These are phyloP conservation scores for Capillidium heterosporum DNA, from an alignment of 371 early-diverging fungal genomes.

Conservation along the genomic window DNA sequence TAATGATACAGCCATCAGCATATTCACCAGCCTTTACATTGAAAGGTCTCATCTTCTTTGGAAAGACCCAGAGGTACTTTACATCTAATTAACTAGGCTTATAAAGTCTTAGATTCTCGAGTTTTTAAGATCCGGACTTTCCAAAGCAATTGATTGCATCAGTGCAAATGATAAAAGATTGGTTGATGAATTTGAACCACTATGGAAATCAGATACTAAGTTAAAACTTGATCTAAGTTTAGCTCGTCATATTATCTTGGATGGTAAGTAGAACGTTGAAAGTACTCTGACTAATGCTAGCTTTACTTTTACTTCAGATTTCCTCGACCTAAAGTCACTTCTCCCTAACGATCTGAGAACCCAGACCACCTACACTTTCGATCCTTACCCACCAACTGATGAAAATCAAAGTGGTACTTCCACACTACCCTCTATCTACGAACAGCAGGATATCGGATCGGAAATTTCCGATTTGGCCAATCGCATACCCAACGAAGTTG, in stretches of 20 bases:
- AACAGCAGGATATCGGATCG: too few species aligned
- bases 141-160: neutral
- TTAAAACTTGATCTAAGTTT: neutral
- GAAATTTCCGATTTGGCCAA: too few species aligned
- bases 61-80: too few species aligned
- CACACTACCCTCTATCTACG: too few species aligned
- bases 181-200: neutral
- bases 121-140: too few species aligned
- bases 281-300: neutral
- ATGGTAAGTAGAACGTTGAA: neutral
- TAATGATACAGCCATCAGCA: too few species aligned
- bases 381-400: neutral
- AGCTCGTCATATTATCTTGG: neutral
- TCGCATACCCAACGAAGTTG: too few species aligned
- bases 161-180: neutral
- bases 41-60: too few species aligned
- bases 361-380: neutral
- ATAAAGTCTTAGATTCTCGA: too few species aligned
- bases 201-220: neutral
- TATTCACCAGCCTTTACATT: too few species aligned
- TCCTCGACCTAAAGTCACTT: neutral
- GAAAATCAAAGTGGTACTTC: too few species aligned
- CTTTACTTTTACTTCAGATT: neutral
- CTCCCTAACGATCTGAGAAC: neutral
- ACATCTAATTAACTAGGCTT: too few species aligned